Evolutionary conservation across 768 basidiomycete species (phyloP).

Genomic region (Termitomyces sp.): DNA sequence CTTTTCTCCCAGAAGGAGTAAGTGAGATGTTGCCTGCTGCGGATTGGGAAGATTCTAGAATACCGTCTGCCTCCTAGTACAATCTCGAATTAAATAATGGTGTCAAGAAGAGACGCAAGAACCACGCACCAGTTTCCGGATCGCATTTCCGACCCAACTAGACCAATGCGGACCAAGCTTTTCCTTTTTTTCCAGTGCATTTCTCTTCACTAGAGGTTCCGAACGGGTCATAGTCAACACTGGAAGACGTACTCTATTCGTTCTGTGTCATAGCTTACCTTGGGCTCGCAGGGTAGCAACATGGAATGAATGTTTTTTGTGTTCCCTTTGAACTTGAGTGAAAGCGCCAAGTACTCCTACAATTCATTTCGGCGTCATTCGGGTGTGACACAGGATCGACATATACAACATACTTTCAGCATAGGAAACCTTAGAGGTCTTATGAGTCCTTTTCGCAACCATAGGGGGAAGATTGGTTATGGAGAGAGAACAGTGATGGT

Average conservation of each 20-base stretch:
- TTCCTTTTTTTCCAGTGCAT: conserved; percentile 38
- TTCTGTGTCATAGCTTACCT: conserved; percentile 21
- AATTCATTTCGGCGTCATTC: background rate
- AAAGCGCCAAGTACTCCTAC: conserved; percentile 47
- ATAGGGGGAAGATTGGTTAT: conserved; percentile 13
- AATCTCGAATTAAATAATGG: background rate
- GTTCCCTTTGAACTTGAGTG: conserved; percentile 39
- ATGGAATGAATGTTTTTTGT: conserved; percentile 42
- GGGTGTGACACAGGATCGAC: background rate
- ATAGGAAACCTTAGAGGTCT: conserved; percentile 32
- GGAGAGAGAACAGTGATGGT: background rate
- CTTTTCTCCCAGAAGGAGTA: conserved; percentile 42
- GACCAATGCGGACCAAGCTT: conserved; percentile 48
- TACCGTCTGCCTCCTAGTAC: conserved; percentile 39
- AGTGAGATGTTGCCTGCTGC: conserved; percentile 32
- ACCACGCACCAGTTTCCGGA: conserved; percentile 38
- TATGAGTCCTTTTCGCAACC: conserved; percentile 27
- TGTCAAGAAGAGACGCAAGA: background rate
- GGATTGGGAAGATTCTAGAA: conserved; percentile 32
- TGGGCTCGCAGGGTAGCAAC: conserved; percentile 44
- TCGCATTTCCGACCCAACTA: conserved; percentile 42
- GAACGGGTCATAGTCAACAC: background rate
- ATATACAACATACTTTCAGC: conserved; percentile 33
- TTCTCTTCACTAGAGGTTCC: conserved; percentile 39
- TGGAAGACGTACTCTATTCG: background rate